Conservation (phyloP, 768 basidiomycete genomes). For the Boletus vermiculosoides region DNA sequence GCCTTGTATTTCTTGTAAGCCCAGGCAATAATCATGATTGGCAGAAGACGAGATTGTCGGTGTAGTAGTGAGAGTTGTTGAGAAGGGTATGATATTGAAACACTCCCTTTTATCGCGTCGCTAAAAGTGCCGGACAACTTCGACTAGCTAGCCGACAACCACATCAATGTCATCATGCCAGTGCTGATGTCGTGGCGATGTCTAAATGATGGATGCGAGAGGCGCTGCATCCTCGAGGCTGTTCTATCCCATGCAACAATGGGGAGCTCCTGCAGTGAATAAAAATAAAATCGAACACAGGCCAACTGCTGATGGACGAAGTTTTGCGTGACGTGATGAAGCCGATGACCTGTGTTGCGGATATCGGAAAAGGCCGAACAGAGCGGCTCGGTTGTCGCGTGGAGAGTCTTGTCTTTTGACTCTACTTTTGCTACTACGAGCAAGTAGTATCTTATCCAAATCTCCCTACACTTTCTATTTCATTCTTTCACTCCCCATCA, state of each 20-base stretch:
- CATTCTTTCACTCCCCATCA: neutral
- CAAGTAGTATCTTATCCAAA: constrained; percentile 18
- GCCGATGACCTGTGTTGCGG: neutral
- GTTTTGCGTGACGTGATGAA: too few species aligned
- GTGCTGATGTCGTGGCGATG: neutral
- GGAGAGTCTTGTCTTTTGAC: constrained; percentile 3
- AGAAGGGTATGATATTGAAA: neutral
- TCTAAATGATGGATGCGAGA: neutral
- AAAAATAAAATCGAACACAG: neutral
- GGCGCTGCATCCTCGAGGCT: neutral
- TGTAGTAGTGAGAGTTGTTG: neutral
- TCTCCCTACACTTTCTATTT: neutral
- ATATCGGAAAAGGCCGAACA: constrained; percentile 22
- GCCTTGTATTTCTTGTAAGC: constrained; percentile 29
- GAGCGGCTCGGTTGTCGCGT: constrained; percentile 12
- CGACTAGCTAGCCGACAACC: neutral
- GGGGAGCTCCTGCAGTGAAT: neutral
- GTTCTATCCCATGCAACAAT: neutral
- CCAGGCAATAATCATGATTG: constrained; percentile 13
- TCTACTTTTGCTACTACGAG: constrained; percentile 8
- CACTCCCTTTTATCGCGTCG: constrained; percentile 7
- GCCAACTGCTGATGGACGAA: neutral
- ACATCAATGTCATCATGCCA: too few species aligned
- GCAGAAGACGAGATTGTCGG: neutral
- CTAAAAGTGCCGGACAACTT: neutral